phyloP scores from a whole-genome alignment of 192 early-diverging fungal species.

The Umbelopsis isabellina region DNA sequence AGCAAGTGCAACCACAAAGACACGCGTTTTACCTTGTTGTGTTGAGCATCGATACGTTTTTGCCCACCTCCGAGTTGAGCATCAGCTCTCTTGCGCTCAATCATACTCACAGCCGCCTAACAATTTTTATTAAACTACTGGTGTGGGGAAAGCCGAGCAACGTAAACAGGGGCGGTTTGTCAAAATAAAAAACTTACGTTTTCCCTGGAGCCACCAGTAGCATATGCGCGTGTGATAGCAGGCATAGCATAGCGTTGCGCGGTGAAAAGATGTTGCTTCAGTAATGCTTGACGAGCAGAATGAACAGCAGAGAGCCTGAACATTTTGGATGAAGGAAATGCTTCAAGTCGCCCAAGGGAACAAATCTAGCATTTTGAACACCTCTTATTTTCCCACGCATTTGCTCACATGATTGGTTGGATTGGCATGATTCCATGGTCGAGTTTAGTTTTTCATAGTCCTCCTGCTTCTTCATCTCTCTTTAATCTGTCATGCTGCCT shows the following conservation, averaged over 20 bases:
- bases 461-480: constrained; percentile 1
- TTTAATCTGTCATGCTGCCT: constrained; percentile 5
- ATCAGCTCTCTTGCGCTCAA: constrained; percentile 73
- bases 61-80: constrained; percentile 80
- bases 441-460: background rate
- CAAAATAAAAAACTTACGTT: constrained; percentile 1
- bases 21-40: constrained; percentile 66
- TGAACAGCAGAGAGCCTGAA: constrained; percentile 10
- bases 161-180: background rate
- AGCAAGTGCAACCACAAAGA: background rate
- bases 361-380: background rate
- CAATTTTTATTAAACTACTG: background rate
- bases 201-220: constrained; percentile 17
- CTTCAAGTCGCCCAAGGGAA: background rate
- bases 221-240: constrained; percentile 12
- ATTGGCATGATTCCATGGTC: too few species aligned
- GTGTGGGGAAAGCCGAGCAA: background rate
- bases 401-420: constrained; percentile 19
- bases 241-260: background rate
- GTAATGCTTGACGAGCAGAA: constrained; percentile 1
- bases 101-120: constrained; percentile 46
- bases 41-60: constrained; percentile 81
- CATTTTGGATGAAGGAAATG: constrained; percentile 16
- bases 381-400: background rate
- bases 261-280: background rate